Base-by-base conservation (phyloP, 805 yeast genomes). In the Kregervanrija pseudodelftensis region DNA sequence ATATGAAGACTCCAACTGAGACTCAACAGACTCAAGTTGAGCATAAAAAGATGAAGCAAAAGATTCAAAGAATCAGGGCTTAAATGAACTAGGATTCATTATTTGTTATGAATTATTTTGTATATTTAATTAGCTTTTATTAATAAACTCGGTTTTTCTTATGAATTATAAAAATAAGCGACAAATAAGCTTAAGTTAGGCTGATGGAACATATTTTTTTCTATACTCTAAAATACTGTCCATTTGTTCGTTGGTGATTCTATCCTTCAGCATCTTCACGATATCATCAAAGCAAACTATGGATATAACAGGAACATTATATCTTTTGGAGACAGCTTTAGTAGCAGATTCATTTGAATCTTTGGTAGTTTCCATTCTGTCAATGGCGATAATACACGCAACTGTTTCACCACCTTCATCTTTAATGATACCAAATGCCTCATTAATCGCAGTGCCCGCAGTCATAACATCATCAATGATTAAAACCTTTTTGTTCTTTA, bases 381-480 rank as follows among this genome's bases (percentile, higher is more conserved):
- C 99, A 54, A 93, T 76, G 8, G 96, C 95, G 59, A 93, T 86
- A 48, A 89, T 82, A 46, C 88, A 78, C 8, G 95, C 98, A 39
- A 80, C 85, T 16, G 88, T 83, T 11, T 67, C 58, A 40, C 96
- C 99, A 33, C 76, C 69, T 53, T 80, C 91, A 22, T 58, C 66
- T 22, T 67, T 66, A 55, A 93, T 88, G 57, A 93, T 84, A 40
- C 74, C 79, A 57, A 86, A 85, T 0, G 98, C 97, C 68, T 93
- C 98, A 56, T 85, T 85, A 62, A 90, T 89, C 41, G 99, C 98
- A 47, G 98, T 93, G 36, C 99, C 99, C 1, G 98, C 98, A 48
- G 98, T 91, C 82, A 91, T 90, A 37, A 93, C 97, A 59, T 91
- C 99, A 65, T 93, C 99, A 49, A 91, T 88, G 57, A 93, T 86